Evolutionary conservation across 345 rosid genomes (phyloP), one percentile per base, ranked within the genome.

Genomic region (Tarenaya hassleriana): DNA sequence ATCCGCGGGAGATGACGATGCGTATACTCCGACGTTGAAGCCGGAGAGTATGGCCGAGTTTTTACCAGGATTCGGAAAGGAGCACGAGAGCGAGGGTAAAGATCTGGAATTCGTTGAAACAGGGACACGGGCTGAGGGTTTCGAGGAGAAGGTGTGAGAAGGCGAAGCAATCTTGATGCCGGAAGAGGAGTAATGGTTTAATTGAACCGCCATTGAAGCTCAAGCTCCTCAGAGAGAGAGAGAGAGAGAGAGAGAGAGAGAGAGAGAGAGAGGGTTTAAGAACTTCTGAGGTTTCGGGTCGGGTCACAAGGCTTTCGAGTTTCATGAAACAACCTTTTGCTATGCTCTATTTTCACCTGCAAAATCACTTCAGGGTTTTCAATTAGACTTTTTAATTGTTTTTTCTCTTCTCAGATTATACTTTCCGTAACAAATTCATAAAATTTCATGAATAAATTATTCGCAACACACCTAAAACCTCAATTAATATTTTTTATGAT

Each of bases 201-300:
- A 40, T 10, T 60, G 75, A 13, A 64, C 50, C 42, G 77, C 69
- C 75, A 75, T 70, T 56, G 17, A 40, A 29, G 59, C 43, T 44
- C 42, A 50, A 57, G 63, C 48, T 51, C 37, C 63, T 41, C 38
- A 7, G 37, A 41, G 42, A 29, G 21, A 27, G 3, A 2, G 29
- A 24, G 29, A 5, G 29, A n/a, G n/a, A n/a, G 2, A 50, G 53
- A 44, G 37, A 50, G 46, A 9, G 47, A 4, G 40, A 3, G n/a
- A 13, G 12, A 13, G 4, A 16, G 16, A 16, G 10, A 24, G 16
- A 16, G 35, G 63, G 34, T 64, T 64, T 43, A 16, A 15, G 53
- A 9, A 31, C 20, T 27, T 56, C 17, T 40, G 8, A 33, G 41
- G 49, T 27, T 56, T 27, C 40, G 12, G 41, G 41, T 59, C 31